Percentiles rank a stretch among this genome's conserved stretches.
Conservation (phyloP, 2,329 filamentous ascomycete genomes). For the Leptosphaerulina australis region DNA sequence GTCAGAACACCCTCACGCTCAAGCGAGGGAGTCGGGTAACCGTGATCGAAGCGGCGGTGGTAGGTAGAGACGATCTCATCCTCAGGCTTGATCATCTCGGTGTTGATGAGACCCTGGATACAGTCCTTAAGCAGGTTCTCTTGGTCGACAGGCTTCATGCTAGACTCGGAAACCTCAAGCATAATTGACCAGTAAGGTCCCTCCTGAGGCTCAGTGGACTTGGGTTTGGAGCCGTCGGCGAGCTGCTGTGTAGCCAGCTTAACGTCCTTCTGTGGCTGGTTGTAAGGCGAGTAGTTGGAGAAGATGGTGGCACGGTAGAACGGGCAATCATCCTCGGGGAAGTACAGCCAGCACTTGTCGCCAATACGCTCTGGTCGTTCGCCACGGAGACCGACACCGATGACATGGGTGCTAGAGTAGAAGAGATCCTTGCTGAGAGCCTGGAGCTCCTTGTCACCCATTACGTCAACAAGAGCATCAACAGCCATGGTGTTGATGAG, state of each 20-base stretch:
- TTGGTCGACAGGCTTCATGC: slow-evolving; percentile 90
- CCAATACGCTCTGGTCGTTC: slow-evolving; percentile 92
- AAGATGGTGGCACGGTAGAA: slow-evolving; percentile 99
- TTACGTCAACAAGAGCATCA: slow-evolving; percentile 82
- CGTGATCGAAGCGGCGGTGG: slow-evolving; percentile 97
- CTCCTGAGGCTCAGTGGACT: slow-evolving; percentile 73
- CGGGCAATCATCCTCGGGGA: slow-evolving; percentile 97
- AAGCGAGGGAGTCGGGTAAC: slow-evolving; percentile 92
- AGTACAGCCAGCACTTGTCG: slow-evolving; percentile 99
- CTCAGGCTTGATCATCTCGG: slow-evolving; percentile 86
- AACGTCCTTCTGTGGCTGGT: slow-evolving; percentile 82
- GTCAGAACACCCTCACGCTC: slow-evolving; percentile 95
- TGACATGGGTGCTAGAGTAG: slow-evolving; percentile 97
- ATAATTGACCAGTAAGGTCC: slow-evolving; percentile 99
- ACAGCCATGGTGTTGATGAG: slow-evolving; percentile 96
- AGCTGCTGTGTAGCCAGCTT: slow-evolving; percentile 88
- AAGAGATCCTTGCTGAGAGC: slow-evolving; percentile 86
- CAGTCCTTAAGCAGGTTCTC: slow-evolving; percentile 85
- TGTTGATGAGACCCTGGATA: slow-evolving; percentile 97
- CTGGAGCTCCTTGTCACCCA: slow-evolving; percentile 85
- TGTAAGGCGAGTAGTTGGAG: slow-evolving; percentile 99
- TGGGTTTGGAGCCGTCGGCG: slow-evolving; percentile 82
- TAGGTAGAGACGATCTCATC: slow-evolving; percentile 99
- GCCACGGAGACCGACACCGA: slow-evolving; percentile 93
- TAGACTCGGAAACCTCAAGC: slow-evolving; percentile 96